Evolutionary conservation across 2,329 filamentous ascomycete species (phyloP), one percentile per base, ranked within the genome.

Genomic region (Exophiala oligosperma): DNA sequence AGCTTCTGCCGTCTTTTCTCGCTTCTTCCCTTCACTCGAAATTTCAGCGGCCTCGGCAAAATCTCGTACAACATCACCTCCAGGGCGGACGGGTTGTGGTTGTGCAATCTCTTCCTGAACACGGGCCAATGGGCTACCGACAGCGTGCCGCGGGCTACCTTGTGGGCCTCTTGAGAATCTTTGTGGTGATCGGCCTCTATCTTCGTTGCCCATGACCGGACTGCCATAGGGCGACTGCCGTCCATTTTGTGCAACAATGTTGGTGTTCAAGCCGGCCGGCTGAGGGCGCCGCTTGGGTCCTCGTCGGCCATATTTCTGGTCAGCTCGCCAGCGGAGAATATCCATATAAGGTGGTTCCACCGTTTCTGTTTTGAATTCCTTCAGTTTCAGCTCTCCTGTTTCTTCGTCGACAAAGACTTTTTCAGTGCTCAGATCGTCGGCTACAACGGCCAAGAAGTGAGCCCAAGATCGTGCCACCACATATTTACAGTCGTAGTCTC

Each of bases 401-500:
- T 99, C 94, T 69, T 99, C 94, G 64, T 97, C 92, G 53, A 99
- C 89, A 68, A 86, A 90, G 80, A 91, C 92, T 74, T 96, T 95
- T 63, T 91, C 90, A 66, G 90, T 94, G 76, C 84, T 86, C 68
- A 99, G 79, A 70, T 99, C 94, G 70, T 99, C 94, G 29, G 94
- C 92, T 5, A 97, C 84, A 32, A 87, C 84, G 51, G 92, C 92
- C 21, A 99, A 77, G 71, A 99, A 92, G 8, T 88, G 84, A 14
- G 87, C 85, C 94, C 94, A 99, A 1, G 93, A 97, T 61, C 90
- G 86, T 29, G 94, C 90, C 56, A 99, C 84, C 5, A 99, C 94
- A 71, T 96, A 99, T 78, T 99, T 99, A 75, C 91, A 96, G 72
- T 99, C 94, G 75, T 96, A 99, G 77, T 99, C 94, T 60, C 94